Percentiles rank a stretch among this genome's conserved stretches.
Evolutionary conservation across 306 rosid genomes (phyloP).

Genomic region (Vachellia collinsii): DNA sequence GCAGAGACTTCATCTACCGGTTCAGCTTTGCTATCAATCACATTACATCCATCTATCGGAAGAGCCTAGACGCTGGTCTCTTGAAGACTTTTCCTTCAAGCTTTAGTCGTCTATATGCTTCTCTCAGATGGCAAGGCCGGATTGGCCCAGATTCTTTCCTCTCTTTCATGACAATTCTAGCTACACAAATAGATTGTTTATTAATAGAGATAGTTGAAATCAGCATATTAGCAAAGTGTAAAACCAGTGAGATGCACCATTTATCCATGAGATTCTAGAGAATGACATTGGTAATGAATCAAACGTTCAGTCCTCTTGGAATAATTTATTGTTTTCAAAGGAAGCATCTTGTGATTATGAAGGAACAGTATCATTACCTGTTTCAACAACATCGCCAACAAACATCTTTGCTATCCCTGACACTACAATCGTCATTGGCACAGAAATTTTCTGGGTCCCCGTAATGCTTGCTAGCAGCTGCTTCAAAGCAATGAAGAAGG

Average conservation of each 20-base stretch:
- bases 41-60: slow-evolving; percentile 52
- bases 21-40: slow-evolving; percentile 12
- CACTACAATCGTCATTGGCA: slow-evolving; percentile 90
- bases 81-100: slow-evolving; percentile 89
- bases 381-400: slow-evolving; percentile 85
- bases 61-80: slow-evolving; percentile 74
- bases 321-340: slow-evolving; percentile 14
- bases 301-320: background rate
- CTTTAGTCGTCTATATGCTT: slow-evolving; percentile 83
- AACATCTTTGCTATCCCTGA: slow-evolving; percentile 94
- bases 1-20: background rate
- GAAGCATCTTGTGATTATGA: slow-evolving; percentile 12
- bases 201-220: slow-evolving; percentile 20
- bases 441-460: slow-evolving; percentile 83
- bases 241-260: slow-evolving; percentile 14
- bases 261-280: background rate
- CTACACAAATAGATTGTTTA: slow-evolving; percentile 46
- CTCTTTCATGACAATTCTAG: slow-evolving; percentile 83
- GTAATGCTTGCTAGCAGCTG: slow-evolving; percentile 29
- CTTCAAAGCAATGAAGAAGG: background rate
- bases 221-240: slow-evolving; percentile 10
- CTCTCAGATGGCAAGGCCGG: slow-evolving; percentile 93
- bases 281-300: background rate
- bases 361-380: slow-evolving; percentile 55
- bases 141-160: slow-evolving; percentile 91